Percentiles rank a stretch among this genome's conserved stretches.
Conservation (phyloP, 2,329 filamentous ascomycete genomes). For the Monosporascus sp. region DNA sequence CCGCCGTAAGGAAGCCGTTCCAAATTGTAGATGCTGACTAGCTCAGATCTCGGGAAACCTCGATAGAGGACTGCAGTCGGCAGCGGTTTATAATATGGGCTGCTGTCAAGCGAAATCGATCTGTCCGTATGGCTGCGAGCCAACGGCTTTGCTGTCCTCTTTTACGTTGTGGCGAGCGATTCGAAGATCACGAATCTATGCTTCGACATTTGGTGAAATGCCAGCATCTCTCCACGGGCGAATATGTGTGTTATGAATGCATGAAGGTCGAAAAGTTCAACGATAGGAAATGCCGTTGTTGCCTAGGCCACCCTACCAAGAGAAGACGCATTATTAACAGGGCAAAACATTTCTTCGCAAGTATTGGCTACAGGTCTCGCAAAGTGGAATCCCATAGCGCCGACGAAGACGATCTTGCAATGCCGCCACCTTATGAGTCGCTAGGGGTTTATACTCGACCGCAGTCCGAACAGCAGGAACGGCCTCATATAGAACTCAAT, state of each 20-base stretch:
- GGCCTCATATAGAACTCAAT: constrained; percentile 37
- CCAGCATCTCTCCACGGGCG: constrained; percentile 41
- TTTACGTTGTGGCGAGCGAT: constrained; percentile 44
- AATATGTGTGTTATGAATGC: constrained; percentile 54
- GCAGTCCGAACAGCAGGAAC: constrained; percentile 9
- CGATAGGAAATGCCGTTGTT: constrained; percentile 46
- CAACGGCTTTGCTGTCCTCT: constrained; percentile 49
- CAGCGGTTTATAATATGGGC: constrained; percentile 54
- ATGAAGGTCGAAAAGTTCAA: constrained; percentile 46
- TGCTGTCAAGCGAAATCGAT: constrained; percentile 49
- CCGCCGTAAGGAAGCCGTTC: constrained; percentile 3
- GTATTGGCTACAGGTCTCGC: constrained; percentile 43
- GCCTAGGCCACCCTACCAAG: constrained; percentile 45
- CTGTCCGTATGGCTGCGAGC: constrained; percentile 38
- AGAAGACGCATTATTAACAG: constrained; percentile 46
- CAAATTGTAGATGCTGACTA: constrained; percentile 14
- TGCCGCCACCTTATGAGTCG: constrained; percentile 43
- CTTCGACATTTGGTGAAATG: constrained; percentile 47
- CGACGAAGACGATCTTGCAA: constrained; percentile 26
- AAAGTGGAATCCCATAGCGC: constrained; percentile 26
- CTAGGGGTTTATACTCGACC: constrained; percentile 25
- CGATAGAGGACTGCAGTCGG: constrained; percentile 45
- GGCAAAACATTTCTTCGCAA: constrained; percentile 51
- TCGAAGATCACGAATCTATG: constrained; percentile 49
- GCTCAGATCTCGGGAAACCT: constrained; percentile 38